Evolutionary conservation across 2,329 filamentous ascomycete genomes (phyloP), one percentile per base, ranked within the genome.

Genomic region (Cytospora paraplurivora): DNA sequence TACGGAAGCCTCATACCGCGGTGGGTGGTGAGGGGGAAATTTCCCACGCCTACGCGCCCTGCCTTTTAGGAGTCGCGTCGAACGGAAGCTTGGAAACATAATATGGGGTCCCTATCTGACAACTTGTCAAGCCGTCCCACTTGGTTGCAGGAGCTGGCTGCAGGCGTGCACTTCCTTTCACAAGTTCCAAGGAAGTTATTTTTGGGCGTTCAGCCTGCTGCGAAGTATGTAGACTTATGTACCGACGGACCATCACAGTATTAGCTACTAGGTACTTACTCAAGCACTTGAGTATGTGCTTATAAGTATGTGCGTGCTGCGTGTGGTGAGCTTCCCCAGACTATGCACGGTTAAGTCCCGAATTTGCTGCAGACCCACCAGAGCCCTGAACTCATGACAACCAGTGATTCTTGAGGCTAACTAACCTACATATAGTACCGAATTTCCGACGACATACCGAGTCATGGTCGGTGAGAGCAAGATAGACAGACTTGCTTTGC

Each of bases 121-220:
- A 19, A 47, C n/a, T 47, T 47, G 44, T 17, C 27, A 27, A 27
- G 7, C n/a, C 21, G 44, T 47, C 44, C 44, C 44, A 47, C 44
- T 47, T 47, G 12, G 44, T 21, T 47, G 44, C 44, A 47, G 44
- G 44, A 47, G 44, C n/a, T 47, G 44, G 44, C n/a, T 47, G 44
- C 44, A 47, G 44, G 44, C 44, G 12, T 47, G 44, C n/a, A 47
- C 44, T 47, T 21, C n/a, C n/a, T 12, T 47, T 47, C 44, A 47
- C 44, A 47, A 47, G 44, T 47, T 47, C 44, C 44, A 47, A 47
- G 44, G 44, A 47, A 47, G 44, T 47, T 47, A 21, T 21, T 19
- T 47, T 4, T 47, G 44, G 44, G 21, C 44, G 11, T 47, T 27
- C 27, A 27, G 27, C 27, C n/a, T 3, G 44, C 44, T 10, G 19